Percentiles rank a stretch among this genome's conserved stretches.
These are phyloP conservation scores for Talaromyces liani DNA, from an alignment of 495 filamentous ascomycete species.

Conservation along the genomic window DNA sequence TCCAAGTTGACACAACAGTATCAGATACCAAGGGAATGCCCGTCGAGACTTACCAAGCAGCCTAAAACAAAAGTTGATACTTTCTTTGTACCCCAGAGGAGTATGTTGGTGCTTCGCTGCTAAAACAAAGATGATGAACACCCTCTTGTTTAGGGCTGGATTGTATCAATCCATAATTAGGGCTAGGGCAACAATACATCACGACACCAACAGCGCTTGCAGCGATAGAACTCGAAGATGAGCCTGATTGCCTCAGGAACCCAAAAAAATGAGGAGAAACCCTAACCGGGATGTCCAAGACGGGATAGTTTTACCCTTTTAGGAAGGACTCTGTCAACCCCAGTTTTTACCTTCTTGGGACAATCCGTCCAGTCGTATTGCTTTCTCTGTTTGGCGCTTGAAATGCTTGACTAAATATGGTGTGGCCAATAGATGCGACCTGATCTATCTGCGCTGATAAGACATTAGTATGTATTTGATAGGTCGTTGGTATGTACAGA, in stretches of 20 bases:
- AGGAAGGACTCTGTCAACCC: neutral
- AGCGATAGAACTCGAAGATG: neutral
- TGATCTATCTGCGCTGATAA: neutral
- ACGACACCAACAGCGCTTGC: neutral
- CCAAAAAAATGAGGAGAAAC: neutral
- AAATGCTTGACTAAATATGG: neutral
- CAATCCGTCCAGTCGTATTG: constrained; percentile 1
- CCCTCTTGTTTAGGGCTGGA: neutral
- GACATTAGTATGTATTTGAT: neutral
- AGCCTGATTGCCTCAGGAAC: neutral
- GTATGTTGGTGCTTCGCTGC: neutral
- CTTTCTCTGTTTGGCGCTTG: neutral
- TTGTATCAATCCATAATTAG: neutral
- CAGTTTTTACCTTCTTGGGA: constrained; percentile 1
- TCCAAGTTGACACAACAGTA: neutral
- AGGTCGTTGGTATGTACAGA: neutral
- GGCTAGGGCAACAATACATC: neutral
- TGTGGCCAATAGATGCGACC: neutral
- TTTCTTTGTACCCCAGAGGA: neutral
- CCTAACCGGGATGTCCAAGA: neutral
- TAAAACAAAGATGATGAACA: neutral
- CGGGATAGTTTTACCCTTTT: constrained; percentile 5
- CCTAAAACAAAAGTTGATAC: neutral
- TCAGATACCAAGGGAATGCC: neutral
- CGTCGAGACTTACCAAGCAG: neutral